Base-by-base conservation (phyloP, 768 basidiomycete genomes). In the Phylloporus sp. region DNA sequence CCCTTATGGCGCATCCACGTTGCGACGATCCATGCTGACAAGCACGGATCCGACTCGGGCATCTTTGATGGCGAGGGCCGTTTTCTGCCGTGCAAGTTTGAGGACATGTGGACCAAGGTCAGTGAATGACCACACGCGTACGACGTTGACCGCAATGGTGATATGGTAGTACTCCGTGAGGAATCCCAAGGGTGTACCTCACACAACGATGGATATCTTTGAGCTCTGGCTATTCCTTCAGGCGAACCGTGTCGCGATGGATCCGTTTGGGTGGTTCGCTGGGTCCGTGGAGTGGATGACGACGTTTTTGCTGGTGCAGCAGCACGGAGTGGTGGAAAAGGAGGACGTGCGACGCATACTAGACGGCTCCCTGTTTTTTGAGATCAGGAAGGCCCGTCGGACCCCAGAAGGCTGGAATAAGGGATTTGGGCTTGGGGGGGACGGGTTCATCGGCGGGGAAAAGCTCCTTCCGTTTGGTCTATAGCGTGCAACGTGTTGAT, bases 41-140 rank as follows among this genome's bases (percentile, higher is more conserved):
- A 76, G 57, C 76, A 78, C 53, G 76, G 76, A 2, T 71, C 70
- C 18, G 76, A 77, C 60, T 72, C 73, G 13, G 74, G 71, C n/a
- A 49, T 58, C 5, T 75, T 73, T 52, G 72, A 73, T 49, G 66
- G 66, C 46, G 70, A 74, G 54, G 75, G 75, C 1, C 66, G 73
- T 1, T 76, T 76, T 63, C 48, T 71, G 35, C 66, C 73, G 11
- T 67, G 69, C 53, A 68, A 67, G 52, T 77, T 78, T 44, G 74
- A 76, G 48, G 73, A 72, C 55, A 72, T 75, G 51, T 78, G 76
- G 64, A 53, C 59, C 53, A 74, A 73, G 66, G 71, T 72, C 43
- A 50, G 63, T 29, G 12, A 9, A n/a, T 18, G 5, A 15, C 5
- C 9, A 5, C 20, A 8, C 10, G 3, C 3, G 2, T 9, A 11